Conservation (phyloP, 192 early-diverging fungal genomes). For the Piromyces finnis region DNA sequence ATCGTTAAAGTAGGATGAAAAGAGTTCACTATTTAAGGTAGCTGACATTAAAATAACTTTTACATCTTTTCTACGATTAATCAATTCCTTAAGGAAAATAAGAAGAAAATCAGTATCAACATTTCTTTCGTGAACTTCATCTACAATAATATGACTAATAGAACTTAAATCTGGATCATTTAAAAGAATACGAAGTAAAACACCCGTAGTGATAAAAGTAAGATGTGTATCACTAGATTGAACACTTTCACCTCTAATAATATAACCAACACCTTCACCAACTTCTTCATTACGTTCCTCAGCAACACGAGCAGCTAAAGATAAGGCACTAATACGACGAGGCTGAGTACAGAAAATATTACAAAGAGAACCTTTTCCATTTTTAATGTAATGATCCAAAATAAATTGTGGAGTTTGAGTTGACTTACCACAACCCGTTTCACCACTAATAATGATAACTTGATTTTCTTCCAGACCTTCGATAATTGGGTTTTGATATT, state of each 20-base stretch:
- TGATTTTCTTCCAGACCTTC: constrained; percentile 20
- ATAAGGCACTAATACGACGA: constrained; percentile 60
- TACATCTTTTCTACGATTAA: constrained; percentile 4
- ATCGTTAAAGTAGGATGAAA: constrained; percentile 28
- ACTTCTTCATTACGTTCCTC: constrained; percentile 47
- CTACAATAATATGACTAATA: constrained; percentile 52
- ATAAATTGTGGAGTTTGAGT: constrained; percentile 71
- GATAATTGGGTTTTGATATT: constrained; percentile 34
- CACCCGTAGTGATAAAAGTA: constrained; percentile 59
- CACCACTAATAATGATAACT: constrained; percentile 59
- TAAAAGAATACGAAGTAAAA: constrained; percentile 47
- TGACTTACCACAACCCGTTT: constrained; percentile 50
- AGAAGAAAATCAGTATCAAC: constrained; percentile 62
- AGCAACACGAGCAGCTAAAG: constrained; percentile 58
- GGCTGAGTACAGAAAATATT: constrained; percentile 50
- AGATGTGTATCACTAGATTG: constrained; percentile 32
- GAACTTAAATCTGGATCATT: constrained; percentile 30
- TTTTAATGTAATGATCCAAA: constrained; percentile 29
- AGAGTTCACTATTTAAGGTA: constrained; percentile 41
- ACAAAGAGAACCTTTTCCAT: constrained; percentile 14
- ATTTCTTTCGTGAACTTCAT: constrained; percentile 62
- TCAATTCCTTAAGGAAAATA: constrained; percentile 36
- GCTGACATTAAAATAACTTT: constrained; percentile 54
- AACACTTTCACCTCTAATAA: constrained; percentile 44
- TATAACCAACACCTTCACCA: constrained; percentile 45